Percentiles rank a stretch among this genome's conserved stretches.
These are phyloP conservation scores for Pyrenophora tritici-repentis DNA, from an alignment of 2,329 filamentous ascomycete genomes.

Conservation along the genomic window DNA sequence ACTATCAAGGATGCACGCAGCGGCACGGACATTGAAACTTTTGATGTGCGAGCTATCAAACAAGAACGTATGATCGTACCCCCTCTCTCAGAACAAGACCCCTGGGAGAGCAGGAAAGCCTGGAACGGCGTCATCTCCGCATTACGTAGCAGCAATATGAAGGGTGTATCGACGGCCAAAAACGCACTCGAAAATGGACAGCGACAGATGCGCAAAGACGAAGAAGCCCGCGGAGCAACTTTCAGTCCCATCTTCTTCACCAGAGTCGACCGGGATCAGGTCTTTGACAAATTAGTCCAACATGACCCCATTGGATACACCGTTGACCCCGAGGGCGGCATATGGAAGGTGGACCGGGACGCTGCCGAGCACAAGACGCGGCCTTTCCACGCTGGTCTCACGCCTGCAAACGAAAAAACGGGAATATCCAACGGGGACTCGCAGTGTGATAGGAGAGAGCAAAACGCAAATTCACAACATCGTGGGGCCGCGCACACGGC, in stretches of 20 bases:
- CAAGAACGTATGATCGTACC: conserved; percentile 29
- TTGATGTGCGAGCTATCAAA: conserved; percentile 34
- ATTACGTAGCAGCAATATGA: conserved; percentile 51
- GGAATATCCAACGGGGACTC: not conserved
- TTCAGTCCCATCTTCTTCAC: conserved; percentile 52
- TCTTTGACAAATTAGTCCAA: conserved; percentile 32
- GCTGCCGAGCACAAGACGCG: conserved; percentile 27
- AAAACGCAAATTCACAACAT: not conserved
- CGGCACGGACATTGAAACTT: conserved; percentile 45
- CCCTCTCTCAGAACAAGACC: conserved; percentile 48
- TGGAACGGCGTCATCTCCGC: conserved; percentile 50
- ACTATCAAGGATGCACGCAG: conserved; percentile 43
- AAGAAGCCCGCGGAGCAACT: conserved; percentile 41
- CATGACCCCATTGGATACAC: conserved; percentile 27
- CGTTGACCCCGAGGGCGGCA: conserved; percentile 31
- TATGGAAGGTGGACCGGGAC: conserved; percentile 41
- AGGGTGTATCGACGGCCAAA: conserved; percentile 39
- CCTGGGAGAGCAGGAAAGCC: conserved; percentile 53
- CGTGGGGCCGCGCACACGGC: not conserved
- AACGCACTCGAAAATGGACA: conserved; percentile 46
- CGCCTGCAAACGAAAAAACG: conserved; percentile 29
- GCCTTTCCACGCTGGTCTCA: conserved; percentile 38
- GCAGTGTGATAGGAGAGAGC: not conserved
- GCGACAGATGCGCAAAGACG: conserved; percentile 49
- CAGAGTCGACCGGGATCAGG: conserved; percentile 31